A percentile compares a stretch with the other conserved stretches of the same genome.
phyloP scores from a whole-genome alignment of 2,329 filamentous ascomycete species.

The Arthrocladium fulminans region DNA sequence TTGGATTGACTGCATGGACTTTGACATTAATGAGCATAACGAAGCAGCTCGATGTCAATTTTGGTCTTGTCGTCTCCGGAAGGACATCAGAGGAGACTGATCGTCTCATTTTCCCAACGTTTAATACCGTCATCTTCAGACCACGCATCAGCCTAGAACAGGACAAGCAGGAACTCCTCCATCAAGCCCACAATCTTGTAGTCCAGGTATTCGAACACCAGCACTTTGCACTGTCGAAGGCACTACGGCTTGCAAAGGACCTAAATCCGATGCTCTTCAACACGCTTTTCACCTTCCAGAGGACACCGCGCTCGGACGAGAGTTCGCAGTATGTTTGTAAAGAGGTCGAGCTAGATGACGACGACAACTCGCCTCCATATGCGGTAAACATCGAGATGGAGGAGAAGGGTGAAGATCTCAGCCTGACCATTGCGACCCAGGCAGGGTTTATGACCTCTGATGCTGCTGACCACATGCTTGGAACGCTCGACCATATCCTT shows the following conservation, averaged over 20 bases:
- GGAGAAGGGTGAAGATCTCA: slow-evolving; percentile 43
- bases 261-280: slow-evolving; percentile 44
- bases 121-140: slow-evolving; percentile 79
- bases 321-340: slow-evolving; percentile 41
- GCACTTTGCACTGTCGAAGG: slow-evolving; percentile 65
- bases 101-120: slow-evolving; percentile 70
- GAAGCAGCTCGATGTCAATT: slow-evolving; percentile 62
- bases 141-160: slow-evolving; percentile 58
- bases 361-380: slow-evolving; percentile 65
- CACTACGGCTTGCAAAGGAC: slow-evolving; percentile 45
- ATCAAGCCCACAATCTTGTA: slow-evolving; percentile 64
- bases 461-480: slow-evolving; percentile 46
- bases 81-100: slow-evolving; percentile 64
- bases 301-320: slow-evolving; percentile 32
- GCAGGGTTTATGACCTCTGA: slow-evolving; percentile 41
- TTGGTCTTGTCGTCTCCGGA: slow-evolving; percentile 76
- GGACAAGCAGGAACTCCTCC: slow-evolving; percentile 53
- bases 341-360: slow-evolving; percentile 44
- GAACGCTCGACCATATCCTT: slow-evolving; percentile 53
- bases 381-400: slow-evolving; percentile 77
- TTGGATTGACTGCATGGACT: slow-evolving; percentile 71
- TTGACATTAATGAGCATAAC: slow-evolving; percentile 57
- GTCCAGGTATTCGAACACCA: slow-evolving; percentile 60
- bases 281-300: slow-evolving; percentile 59
- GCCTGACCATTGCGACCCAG: slow-evolving; percentile 67